These are phyloP conservation scores for Verticillium nonalfalfae DNA, from an alignment of 2,329 filamentous ascomycete genomes.

Conservation along the genomic window DNA sequence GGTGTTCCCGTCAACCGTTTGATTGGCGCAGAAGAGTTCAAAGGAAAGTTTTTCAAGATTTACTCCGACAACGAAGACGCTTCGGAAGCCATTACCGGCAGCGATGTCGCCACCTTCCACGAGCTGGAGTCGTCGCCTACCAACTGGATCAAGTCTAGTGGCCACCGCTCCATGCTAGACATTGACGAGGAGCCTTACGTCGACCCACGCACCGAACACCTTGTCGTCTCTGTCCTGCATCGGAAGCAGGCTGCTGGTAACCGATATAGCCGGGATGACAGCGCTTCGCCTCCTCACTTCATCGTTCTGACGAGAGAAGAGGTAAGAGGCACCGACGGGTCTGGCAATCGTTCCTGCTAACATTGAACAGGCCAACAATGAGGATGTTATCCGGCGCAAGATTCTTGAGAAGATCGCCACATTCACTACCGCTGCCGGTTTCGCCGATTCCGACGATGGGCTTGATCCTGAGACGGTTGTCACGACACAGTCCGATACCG, in stretches of 20 bases:
- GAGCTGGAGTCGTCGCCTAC: constrained; percentile 76
- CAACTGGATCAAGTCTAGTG: constrained; percentile 58
- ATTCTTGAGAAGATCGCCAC: constrained; percentile 69
- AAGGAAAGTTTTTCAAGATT: constrained; percentile 77
- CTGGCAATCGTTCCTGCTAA: not conserved
- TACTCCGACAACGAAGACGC: constrained; percentile 65
- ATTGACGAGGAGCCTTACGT: constrained; percentile 26
- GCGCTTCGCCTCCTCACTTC: constrained; percentile 53
- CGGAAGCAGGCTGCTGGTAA: constrained; percentile 23
- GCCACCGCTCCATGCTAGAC: constrained; percentile 45
- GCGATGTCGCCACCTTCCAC: constrained; percentile 62
- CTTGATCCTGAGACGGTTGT: constrained; percentile 64
- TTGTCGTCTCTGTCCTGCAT: constrained; percentile 69
- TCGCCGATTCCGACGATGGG: constrained; percentile 41
- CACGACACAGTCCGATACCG: constrained; percentile 55
- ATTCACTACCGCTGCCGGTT: constrained; percentile 62
- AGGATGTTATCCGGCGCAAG: constrained; percentile 74
- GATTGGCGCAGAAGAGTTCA: constrained; percentile 80
- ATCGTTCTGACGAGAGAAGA: constrained; percentile 72
- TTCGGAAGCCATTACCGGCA: constrained; percentile 63
- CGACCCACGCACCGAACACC: constrained; percentile 54
- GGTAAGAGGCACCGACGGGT: constrained; percentile 23
- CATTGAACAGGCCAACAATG: constrained; percentile 35
- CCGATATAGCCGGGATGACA: constrained; percentile 16
- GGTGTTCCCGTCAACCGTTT: constrained; percentile 59